Evolutionary conservation across 208 protist species (phyloP).

Genomic region (Leishmania aethiopica): DNA sequence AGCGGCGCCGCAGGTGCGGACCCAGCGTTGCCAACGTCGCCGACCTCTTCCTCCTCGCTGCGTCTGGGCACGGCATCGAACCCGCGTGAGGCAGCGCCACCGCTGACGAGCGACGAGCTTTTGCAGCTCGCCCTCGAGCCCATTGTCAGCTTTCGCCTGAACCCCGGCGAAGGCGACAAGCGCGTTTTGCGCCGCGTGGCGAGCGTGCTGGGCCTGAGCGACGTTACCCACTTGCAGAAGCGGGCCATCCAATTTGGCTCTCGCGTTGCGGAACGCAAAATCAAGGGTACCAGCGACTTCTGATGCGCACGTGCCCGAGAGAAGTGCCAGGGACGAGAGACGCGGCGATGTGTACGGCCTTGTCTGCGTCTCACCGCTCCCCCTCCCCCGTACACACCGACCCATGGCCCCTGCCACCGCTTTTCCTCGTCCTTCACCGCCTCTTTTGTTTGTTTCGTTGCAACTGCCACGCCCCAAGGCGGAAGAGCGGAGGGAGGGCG

Average conservation of each 20-base stretch:
- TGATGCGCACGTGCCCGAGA: not conserved
- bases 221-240: conserved; percentile 89
- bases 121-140: conserved; percentile 55
- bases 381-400: not conserved
- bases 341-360: not conserved
- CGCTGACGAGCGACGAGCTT: conserved; percentile 31
- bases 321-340: not conserved
- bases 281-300: conserved; percentile 40
- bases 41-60: not conserved
- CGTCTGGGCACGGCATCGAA: not conserved
- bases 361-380: not conserved
- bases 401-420: not conserved
- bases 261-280: conserved; percentile 87
- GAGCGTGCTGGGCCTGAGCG: conserved; percentile 76
- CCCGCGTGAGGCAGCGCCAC: not conserved
- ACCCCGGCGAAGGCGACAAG: conserved; percentile 93
- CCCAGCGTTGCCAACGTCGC: not conserved
- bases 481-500: not conserved
- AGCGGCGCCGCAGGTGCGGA: not conserved
- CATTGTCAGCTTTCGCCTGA: conserved; percentile 66
- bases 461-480: not conserved
- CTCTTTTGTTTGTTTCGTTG: not conserved
- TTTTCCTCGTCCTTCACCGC: too few relatives aligned
- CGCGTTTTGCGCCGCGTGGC: conserved; percentile 85
- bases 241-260: conserved; percentile 98